Evolutionary conservation across 805 yeast species (phyloP).

Genomic region (Metschnikowia cerradonensis): DNA sequence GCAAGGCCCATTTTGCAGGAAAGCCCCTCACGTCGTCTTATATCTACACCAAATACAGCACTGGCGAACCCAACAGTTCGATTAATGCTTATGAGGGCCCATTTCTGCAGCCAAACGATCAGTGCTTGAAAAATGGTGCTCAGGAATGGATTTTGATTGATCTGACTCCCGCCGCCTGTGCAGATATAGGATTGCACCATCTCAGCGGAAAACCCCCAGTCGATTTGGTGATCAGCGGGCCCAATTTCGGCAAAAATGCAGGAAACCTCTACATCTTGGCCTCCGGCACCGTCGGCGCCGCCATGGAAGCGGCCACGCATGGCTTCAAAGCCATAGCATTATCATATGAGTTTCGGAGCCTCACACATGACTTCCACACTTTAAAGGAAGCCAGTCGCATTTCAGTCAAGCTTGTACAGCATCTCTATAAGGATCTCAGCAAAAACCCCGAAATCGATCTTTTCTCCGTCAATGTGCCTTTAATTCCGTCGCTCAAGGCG

Average conservation of each 20-base stretch:
- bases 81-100: constrained; percentile 63
- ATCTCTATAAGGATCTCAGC: constrained; percentile 59
- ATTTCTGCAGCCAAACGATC: neutral
- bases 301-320: constrained; percentile 84
- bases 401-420: constrained; percentile 58
- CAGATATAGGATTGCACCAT: constrained; percentile 84
- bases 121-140: constrained; percentile 40
- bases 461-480: constrained; percentile 81
- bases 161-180: constrained; percentile 95
- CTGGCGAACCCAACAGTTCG: constrained; percentile 40
- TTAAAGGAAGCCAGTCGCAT: constrained; percentile 64
- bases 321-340: constrained; percentile 73
- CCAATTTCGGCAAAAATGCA: constrained; percentile 92
- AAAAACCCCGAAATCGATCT: constrained; percentile 51
- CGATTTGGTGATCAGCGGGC: constrained; percentile 90
- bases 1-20: constrained; percentile 93
- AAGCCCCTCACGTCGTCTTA: constrained; percentile 56
- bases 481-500: constrained; percentile 49
- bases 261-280: constrained; percentile 84
- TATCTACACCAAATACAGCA: constrained; percentile 49
- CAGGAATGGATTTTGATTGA: constrained; percentile 85
- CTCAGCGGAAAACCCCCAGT: constrained; percentile 54
- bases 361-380: constrained; percentile 45
- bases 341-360: constrained; percentile 72
- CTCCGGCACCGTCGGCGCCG: constrained; percentile 95